phyloP scores from a whole-genome alignment of 345 rosid species.

The Aurinia saxatilis region DNA sequence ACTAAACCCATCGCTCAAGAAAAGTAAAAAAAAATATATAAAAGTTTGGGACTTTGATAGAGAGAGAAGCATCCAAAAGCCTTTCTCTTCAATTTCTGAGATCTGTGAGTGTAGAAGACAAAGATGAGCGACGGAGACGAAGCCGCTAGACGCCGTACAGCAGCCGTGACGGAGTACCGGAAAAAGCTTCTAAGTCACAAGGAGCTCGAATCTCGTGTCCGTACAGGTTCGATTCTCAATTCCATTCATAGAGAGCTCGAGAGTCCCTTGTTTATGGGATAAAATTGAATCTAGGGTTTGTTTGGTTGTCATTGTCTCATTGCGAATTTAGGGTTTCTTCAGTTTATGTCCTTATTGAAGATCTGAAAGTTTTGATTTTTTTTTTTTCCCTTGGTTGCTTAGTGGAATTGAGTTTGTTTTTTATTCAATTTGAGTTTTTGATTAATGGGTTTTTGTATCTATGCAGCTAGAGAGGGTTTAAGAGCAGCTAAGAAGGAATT shows the following conservation, averaged over 20 bases:
- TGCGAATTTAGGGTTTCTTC: too few species aligned
- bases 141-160: constrained; percentile 48
- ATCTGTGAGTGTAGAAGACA: neutral
- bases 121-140: constrained; percentile 40
- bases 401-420: neutral
- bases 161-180: constrained; percentile 58
- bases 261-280: too few species aligned
- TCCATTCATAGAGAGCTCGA: constrained; percentile 74
- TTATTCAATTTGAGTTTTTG: neutral
- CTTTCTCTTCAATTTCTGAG: neutral
- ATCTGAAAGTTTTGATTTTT: neutral
- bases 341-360: neutral
- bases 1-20: too few species aligned
- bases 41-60: too few species aligned
- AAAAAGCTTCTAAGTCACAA: constrained; percentile 86
- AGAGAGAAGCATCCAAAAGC: too few species aligned
- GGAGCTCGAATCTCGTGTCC: constrained; percentile 76
- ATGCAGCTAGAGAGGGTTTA: constrained; percentile 70
- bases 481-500: constrained; percentile 82
- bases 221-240: constrained; percentile 41
- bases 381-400: neutral
- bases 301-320: too few species aligned
- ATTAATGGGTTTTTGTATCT: neutral
- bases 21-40: too few species aligned
- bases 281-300: neutral